Percentiles rank a stretch among this genome's conserved stretches.
Conservation (phyloP, 1,139 yeast genomes). For the Spathaspora sp. region DNA sequence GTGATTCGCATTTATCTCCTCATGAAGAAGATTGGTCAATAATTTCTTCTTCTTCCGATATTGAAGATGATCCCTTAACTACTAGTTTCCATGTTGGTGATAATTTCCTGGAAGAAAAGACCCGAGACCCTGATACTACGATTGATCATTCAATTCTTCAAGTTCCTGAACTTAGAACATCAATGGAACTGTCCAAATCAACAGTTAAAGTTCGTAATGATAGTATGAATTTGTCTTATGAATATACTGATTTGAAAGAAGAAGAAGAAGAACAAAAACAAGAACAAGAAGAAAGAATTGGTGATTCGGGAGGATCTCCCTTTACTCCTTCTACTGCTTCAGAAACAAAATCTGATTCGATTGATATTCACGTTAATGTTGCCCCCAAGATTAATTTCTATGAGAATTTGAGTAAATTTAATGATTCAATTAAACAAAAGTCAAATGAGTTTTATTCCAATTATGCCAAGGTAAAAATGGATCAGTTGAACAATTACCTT, state of each 20-base stretch:
- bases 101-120: background rate
- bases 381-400: conserved; percentile 23
- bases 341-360: conserved; percentile 5
- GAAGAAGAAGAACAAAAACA: background rate
- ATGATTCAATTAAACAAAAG: conserved; percentile 26
- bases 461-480: conserved; percentile 18
- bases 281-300: background rate
- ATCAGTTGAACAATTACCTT: conserved; percentile 19
- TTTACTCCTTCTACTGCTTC: conserved; percentile 3
- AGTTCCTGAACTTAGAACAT: conserved; percentile 9
- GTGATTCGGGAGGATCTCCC: background rate
- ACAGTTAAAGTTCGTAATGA: background rate
- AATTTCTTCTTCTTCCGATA: conserved; percentile 44
- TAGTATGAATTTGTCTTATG: background rate
- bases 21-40: conserved; percentile 47
- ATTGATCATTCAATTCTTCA: conserved; percentile 7
- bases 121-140: background rate
- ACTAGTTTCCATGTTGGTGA: background rate
- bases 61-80: conserved; percentile 37
- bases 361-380: conserved; percentile 8
- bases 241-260: background rate
- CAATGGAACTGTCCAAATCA: background rate
- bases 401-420: conserved; percentile 25
- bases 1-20: background rate
- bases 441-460: conserved; percentile 25